Evolutionary conservation across 331 rosid species (phyloP).

Genomic region (Quercus tomentella): DNA sequence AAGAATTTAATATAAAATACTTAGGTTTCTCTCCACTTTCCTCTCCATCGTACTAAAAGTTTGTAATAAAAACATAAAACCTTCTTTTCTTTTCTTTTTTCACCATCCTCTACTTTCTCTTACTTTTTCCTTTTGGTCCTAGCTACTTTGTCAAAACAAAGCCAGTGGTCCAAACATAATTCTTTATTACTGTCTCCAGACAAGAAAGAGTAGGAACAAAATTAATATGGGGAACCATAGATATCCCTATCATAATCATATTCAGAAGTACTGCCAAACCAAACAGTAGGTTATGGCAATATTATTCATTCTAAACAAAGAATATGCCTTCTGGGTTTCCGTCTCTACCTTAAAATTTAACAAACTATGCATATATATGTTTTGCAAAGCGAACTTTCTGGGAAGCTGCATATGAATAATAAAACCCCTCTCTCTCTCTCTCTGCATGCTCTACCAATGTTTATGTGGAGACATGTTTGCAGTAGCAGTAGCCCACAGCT

Average conservation of each 20-base stretch:
- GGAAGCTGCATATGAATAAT: slow-evolving; percentile 14
- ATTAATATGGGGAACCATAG: background rate
- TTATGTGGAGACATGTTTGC: background rate
- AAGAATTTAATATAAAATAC: no score
- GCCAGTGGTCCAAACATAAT: background rate
- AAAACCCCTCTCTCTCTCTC: background rate
- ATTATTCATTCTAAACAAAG: background rate
- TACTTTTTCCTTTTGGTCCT: no score
- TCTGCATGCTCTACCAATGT: background rate
- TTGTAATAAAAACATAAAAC: no score
- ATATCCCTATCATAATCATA: background rate
- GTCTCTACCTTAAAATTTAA: background rate
- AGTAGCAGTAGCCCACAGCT: no score
- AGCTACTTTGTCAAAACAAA: no score
- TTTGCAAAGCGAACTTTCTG: slow-evolving; percentile 1
- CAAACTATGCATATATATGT: background rate
- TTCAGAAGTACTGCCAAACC: background rate
- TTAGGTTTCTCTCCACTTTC: no score
- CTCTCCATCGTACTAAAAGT: no score
- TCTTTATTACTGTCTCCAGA: background rate
- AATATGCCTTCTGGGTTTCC: background rate
- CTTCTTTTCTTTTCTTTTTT: no score
- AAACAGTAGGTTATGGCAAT: background rate
- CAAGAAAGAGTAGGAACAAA: background rate
- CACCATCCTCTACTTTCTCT: no score